Evolutionary conservation across 202 grass and related monocot genomes (phyloP).

Genomic region (Saccharum hybrid): DNA sequence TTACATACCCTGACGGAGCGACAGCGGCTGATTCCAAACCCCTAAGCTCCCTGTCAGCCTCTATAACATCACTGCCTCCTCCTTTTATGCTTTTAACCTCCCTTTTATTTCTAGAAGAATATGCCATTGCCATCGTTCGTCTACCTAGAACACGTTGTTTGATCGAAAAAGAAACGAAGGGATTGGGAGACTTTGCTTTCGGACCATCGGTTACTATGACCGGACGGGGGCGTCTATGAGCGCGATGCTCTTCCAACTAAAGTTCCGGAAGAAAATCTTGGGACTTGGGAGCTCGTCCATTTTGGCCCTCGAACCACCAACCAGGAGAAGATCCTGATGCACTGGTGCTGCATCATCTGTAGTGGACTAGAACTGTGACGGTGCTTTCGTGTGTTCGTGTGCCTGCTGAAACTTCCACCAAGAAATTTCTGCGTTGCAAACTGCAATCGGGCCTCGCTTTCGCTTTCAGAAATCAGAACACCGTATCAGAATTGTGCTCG

Average conservation of each 20-base stretch:
- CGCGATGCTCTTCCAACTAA: neutral
- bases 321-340: neutral
- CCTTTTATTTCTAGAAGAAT: neutral
- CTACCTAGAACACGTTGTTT: neutral
- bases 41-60: neutral
- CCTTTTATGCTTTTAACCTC: neutral
- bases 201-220: neutral
- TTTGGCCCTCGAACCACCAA: neutral
- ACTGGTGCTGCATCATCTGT: neutral
- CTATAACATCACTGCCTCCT: neutral
- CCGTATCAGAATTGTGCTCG: slow-evolving; percentile 23
- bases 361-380: neutral
- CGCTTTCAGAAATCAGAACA: neutral
- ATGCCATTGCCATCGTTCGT: neutral
- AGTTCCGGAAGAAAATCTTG: neutral
- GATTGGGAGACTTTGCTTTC: slow-evolving; percentile 21
- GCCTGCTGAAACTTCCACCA: neutral
- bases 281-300: neutral
- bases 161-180: neutral
- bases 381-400: neutral
- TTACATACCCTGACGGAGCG: neutral
- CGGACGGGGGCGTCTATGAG: neutral
- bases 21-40: slow-evolving; percentile 30
- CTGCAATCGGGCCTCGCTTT: neutral
- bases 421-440: neutral